Conservation (phyloP, 225 moss, liverwort and hornwort genomes). For the Thuidium tamariscinum region DNA sequence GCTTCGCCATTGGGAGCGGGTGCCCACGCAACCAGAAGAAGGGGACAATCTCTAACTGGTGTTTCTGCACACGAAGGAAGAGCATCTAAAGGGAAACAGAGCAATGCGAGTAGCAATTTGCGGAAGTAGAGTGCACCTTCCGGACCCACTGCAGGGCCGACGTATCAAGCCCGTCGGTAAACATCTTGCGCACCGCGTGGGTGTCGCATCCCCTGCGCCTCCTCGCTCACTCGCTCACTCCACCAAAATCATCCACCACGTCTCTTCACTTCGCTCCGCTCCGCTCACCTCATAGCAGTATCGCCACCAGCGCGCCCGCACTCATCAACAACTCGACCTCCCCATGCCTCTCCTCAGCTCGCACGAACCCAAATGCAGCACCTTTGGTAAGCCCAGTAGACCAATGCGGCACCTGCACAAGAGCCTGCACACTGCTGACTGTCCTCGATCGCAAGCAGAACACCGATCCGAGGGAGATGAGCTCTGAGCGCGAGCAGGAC, state of each 20-base stretch:
- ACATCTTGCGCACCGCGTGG: conserved; percentile 54
- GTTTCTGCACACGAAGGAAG: not conserved
- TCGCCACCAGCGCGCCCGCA: not conserved
- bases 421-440: not conserved
- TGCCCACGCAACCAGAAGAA: not conserved
- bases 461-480: not conserved
- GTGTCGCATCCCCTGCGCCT: conserved; percentile 34
- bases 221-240: not conserved
- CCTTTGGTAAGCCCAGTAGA: not conserved
- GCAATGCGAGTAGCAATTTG: not conserved
- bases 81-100: not conserved
- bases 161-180: conserved; percentile 92
- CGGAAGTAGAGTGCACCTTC: conserved; percentile 5
- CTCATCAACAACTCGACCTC: not conserved
- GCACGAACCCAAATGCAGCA: not conserved
- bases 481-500: not conserved
- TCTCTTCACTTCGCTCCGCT: not conserved
- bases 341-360: not conserved
- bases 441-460: not conserved
- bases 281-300: not conserved
- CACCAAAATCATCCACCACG: not conserved
- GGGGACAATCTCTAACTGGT: not conserved
- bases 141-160: conserved; percentile 81
- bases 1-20: not conserved
- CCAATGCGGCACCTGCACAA: not conserved